These are phyloP conservation scores for Fusarium odoratissimum DNA, from an alignment of 2,329 filamentous ascomycete species.

Conservation along the genomic window DNA sequence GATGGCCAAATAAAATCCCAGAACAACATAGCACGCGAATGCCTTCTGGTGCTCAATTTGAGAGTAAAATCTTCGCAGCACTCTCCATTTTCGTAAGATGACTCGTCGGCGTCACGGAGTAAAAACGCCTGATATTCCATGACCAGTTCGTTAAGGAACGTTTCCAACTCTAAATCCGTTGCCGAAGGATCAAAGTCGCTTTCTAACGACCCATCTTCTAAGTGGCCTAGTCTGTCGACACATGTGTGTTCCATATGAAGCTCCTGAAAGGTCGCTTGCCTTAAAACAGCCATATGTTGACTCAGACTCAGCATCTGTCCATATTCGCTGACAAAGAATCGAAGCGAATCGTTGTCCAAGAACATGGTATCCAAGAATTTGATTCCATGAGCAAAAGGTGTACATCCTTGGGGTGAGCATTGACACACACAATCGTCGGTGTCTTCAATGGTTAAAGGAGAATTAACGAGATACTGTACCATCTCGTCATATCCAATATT, in stretches of 20 bases:
- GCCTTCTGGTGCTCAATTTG: rapidly evolving
- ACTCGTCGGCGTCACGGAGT: rapidly evolving
- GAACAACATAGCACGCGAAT: background rate
- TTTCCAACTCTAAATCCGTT: background rate
- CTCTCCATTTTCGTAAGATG: rapidly evolving
- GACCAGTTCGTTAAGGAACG: background rate
- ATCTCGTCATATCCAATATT: too few relatives aligned
- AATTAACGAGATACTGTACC: background rate
- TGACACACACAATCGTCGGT: background rate
- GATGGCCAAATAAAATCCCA: background rate
- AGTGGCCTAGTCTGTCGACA: rapidly evolving
- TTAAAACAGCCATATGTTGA: background rate
- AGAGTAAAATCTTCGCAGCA: rapidly evolving
- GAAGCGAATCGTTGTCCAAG: too few relatives aligned
- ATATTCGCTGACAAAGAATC: rapidly evolving
- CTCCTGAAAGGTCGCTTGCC: background rate
- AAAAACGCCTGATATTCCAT: background rate
- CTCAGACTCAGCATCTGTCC: rapidly evolving
- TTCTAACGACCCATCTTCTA: background rate
- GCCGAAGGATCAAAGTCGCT: rapidly evolving
- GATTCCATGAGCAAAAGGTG: background rate
- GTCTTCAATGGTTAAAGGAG: rapidly evolving
- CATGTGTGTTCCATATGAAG: background rate
- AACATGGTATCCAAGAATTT: rapidly evolving
- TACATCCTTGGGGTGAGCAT: background rate